A percentile compares a stretch with the other conserved stretches of the same genome.
Conservation (phyloP, 257 asterid species). For the Forsythia suspensa region DNA sequence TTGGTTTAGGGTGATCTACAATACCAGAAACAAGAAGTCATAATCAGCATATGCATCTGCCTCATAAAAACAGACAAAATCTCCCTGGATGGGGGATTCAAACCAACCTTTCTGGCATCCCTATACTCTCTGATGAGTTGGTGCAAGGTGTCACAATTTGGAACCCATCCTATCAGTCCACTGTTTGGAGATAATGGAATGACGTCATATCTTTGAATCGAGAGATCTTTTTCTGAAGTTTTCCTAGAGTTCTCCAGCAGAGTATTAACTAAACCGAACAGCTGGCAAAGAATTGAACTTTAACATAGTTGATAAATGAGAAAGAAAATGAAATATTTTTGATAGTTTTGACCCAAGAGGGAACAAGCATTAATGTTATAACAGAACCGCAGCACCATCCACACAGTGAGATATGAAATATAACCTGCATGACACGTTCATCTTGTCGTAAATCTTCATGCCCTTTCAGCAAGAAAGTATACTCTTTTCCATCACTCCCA, state of each 20-base stretch:
- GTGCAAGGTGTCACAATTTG: conserved; percentile 95
- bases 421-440: conserved; percentile 99
- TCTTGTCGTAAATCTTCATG: conserved; percentile 99
- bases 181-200: conserved; percentile 97
- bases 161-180: conserved; percentile 98
- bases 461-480: conserved; percentile 94
- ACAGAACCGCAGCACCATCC: neutral
- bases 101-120: conserved; percentile 88
- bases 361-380: conserved; percentile 1
- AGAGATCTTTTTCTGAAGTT: conserved; percentile 91
- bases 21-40: conserved; percentile 28
- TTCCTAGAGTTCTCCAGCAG: conserved; percentile 87
- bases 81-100: neutral
- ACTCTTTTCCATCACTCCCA: conserved; percentile 96
- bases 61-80: conserved; percentile 11
- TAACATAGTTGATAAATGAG: conserved; percentile 14
- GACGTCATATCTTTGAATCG: conserved; percentile 90
- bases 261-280: conserved; percentile 94
- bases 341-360: conserved; percentile 1
- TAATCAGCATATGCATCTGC: conserved; percentile 25
- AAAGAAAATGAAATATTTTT: neutral
- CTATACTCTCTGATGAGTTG: conserved; percentile 97
- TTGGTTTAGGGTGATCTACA: conserved; percentile 87
- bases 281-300: conserved; percentile 50
- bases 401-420: neutral